A percentile compares a stretch with the other conserved stretches of the same genome.
These are phyloP conservation scores for Pseudonitzschia multiseries DNA, from an alignment of 108 stramenopile genomes.

Conservation along the genomic window DNA sequence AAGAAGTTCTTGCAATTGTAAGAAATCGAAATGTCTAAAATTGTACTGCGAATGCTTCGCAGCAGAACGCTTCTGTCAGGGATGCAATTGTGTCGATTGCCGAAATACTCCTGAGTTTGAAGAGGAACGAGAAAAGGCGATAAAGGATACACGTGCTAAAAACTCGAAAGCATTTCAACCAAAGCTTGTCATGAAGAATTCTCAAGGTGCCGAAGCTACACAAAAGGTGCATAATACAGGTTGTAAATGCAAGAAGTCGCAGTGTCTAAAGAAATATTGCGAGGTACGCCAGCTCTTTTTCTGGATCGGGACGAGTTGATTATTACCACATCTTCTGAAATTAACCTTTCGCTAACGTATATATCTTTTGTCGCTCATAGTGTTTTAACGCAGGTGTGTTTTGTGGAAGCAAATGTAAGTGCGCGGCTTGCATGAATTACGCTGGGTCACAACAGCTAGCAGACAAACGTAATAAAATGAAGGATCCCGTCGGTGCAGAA, in stretches of 20 bases:
- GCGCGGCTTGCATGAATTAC: constrained; percentile 87
- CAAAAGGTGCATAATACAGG: constrained; percentile 78
- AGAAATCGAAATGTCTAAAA: constrained; percentile 94
- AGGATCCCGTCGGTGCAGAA: constrained; percentile 75
- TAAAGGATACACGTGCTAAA: constrained; percentile 84
- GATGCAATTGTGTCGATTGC: constrained; percentile 92
- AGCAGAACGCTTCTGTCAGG: constrained; percentile 76
- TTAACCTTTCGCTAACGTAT: background rate
- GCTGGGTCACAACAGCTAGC: constrained; percentile 75
- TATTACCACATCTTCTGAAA: background rate
- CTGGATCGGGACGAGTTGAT: background rate
- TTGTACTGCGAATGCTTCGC: constrained; percentile 96
- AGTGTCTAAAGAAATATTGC: constrained; percentile 98
- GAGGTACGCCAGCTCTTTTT: constrained; percentile 55
- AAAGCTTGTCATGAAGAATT: constrained; percentile 36
- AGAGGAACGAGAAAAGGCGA: constrained; percentile 81
- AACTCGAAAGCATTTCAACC: constrained; percentile 83
- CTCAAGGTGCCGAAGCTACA: constrained; percentile 10
- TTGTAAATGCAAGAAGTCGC: constrained; percentile 92
- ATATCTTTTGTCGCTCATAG: constrained; percentile 21
- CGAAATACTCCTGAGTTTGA: constrained; percentile 67
- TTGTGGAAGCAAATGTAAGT: constrained; percentile 95
- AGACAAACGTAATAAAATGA: constrained; percentile 82
- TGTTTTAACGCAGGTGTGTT: constrained; percentile 93
- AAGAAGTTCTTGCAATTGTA: constrained; percentile 74